These are phyloP conservation scores for Sporothrix brunneoviolacea DNA, from an alignment of 2,329 filamentous ascomycete genomes.

Conservation along the genomic window DNA sequence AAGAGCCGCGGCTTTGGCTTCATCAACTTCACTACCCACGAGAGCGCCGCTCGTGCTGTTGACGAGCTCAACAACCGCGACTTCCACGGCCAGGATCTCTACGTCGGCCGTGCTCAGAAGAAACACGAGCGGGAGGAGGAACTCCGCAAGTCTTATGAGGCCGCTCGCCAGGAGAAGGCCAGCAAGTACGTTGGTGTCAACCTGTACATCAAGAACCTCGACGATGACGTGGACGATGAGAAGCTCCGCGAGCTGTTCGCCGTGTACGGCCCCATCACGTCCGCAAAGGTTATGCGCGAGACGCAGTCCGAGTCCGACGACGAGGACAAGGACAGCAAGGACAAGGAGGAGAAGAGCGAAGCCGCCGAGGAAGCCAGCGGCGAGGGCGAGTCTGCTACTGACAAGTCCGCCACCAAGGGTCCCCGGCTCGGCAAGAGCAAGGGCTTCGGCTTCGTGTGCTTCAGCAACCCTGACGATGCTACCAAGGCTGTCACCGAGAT, in stretches of 20 bases:
- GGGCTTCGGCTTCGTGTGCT: slow-evolving; percentile 99
- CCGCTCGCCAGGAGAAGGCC: slow-evolving; percentile 93
- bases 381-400: slow-evolving; percentile 27
- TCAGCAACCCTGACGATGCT: slow-evolving; percentile 97
- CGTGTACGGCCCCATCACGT: slow-evolving; percentile 90
- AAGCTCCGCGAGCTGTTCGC: slow-evolving; percentile 92
- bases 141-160: slow-evolving; percentile 97
- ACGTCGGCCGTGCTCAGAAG: slow-evolving; percentile 95
- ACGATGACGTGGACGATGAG: slow-evolving; percentile 95
- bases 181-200: slow-evolving; percentile 99
- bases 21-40: slow-evolving; percentile 91
- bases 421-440: slow-evolving; percentile 94
- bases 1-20: slow-evolving; percentile 96
- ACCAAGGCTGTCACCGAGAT: slow-evolving; percentile 99
- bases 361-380: background rate
- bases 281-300: slow-evolving; percentile 98
- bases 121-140: slow-evolving; percentile 99
- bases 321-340: slow-evolving; percentile 57
- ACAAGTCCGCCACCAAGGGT: slow-evolving; percentile 58
- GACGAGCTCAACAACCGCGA: slow-evolving; percentile 89
- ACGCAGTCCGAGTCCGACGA: slow-evolving; percentile 50
- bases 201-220: slow-evolving; percentile 98
- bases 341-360: slow-evolving; percentile 73
- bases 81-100: slow-evolving; percentile 89
- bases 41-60: slow-evolving; percentile 76